Base-by-base conservation (phyloP, 2,329 filamentous ascomycete genomes). In the Canariomyces notabilis region DNA sequence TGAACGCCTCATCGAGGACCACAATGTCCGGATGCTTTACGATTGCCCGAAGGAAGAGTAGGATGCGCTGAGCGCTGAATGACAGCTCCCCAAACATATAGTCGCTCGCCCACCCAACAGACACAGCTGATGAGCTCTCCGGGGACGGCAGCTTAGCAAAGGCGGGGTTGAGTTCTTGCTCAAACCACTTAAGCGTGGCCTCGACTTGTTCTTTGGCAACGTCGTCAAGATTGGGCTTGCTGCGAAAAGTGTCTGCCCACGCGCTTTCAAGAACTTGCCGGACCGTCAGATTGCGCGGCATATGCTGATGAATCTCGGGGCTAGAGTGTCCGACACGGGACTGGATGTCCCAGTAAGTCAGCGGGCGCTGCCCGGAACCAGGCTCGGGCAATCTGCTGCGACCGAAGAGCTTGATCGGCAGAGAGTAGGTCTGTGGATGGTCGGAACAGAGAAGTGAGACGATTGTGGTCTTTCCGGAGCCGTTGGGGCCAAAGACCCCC, bases 301-400 rank as follows among this genome's bases (percentile, higher is more conserved):
- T 96, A 65, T 95, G 89, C 42, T 88, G 83, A 59, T 97, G 90
- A 4, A 97, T 86, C 63, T 97, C 93, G 0, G 93, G 93, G 51
- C 88, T 94, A 0, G 89, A 93, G 64, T 97, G 90, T 9, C 93
- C 93, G 54, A 98, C 87, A 19, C 87, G 83, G 0, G 82, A 76
- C 64, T 97, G 93, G 6, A 98, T 80, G 52, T 97, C 90, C 73
- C 95, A 97, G 48, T 96, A 85, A 0, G 88, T 94, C 26, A 97
- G 81, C 0, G 88, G 89, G 0, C 77, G 76, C 44, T 79, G 64
- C 2, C 69, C 72, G 0, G 79, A 80, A 0, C 85, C 86, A 0
- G 79, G 77, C 45, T 85, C 79, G 0, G 91, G 89, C 0, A 96
- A 73, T 16, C 93, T 80, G 44, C 84, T 85, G 18, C 82, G 81